These are phyloP conservation scores for Pythium dissimile DNA, from an alignment of 352 stramenopile genomes.

Conservation along the genomic window DNA sequence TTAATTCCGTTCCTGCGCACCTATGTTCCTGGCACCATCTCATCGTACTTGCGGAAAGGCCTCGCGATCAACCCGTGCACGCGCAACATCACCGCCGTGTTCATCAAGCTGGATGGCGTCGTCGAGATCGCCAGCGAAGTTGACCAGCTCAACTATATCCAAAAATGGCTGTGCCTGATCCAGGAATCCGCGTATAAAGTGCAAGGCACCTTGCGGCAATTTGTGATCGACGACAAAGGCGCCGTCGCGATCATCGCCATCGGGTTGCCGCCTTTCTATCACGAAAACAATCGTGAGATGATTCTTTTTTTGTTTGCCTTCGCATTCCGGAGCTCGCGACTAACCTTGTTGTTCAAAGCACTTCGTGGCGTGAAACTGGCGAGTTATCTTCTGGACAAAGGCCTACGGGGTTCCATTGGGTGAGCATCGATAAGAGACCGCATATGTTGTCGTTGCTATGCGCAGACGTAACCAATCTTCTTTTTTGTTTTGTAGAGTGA, in stretches of 20 bases:
- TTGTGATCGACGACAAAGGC: constrained; percentile 87
- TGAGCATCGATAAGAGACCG: no score
- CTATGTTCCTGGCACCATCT: constrained; percentile 72
- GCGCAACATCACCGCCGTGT: constrained; percentile 66
- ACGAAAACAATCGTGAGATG: constrained; percentile 79
- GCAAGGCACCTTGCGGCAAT: constrained; percentile 77
- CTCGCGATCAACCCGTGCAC: constrained; percentile 61
- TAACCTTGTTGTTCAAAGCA: constrained; percentile 19
- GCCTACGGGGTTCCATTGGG: constrained; percentile 63
- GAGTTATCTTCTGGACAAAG: constrained; percentile 60
- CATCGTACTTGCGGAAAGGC: constrained; percentile 60
- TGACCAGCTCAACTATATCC: constrained; percentile 51
- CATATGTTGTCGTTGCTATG: no score
- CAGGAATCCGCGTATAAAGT: constrained; percentile 79
- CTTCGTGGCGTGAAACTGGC: constrained; percentile 66
- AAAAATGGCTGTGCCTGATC: constrained; percentile 59
- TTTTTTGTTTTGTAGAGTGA: constrained; percentile 36
- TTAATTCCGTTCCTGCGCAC: constrained; percentile 56
- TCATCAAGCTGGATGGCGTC: constrained; percentile 62
- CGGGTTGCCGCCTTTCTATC: constrained; percentile 73
- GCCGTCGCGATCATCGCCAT: constrained; percentile 76
- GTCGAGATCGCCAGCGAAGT: constrained; percentile 36
- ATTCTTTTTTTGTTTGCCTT: background rate
- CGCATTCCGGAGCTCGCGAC: background rate
- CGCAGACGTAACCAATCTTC: no score